phyloP scores from a whole-genome alignment of 1,284 basidiomycete species.

The Cerrena zonata region DNA sequence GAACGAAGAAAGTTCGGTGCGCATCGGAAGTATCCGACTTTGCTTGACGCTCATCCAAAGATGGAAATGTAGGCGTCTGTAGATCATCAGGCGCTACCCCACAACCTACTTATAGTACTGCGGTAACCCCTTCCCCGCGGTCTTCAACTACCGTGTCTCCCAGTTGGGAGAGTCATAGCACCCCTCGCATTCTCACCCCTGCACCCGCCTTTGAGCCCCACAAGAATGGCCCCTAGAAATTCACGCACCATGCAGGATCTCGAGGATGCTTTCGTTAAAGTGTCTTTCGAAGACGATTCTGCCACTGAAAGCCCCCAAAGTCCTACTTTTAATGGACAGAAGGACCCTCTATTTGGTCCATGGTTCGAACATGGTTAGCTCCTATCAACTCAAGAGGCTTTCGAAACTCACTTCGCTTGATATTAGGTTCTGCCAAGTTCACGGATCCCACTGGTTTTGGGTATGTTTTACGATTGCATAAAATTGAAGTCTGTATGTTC shows the following conservation, averaged over 20 bases:
- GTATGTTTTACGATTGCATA: conserved; percentile 33
- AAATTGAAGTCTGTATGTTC: neutral
- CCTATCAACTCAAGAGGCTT: neutral
- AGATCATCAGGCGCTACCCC: neutral
- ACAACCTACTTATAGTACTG: too few species aligned
- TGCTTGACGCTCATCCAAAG: neutral
- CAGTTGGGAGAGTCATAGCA: too few species aligned
- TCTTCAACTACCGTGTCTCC: neutral
- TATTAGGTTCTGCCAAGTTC: conserved; percentile 49
- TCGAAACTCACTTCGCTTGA: conserved; percentile 3
- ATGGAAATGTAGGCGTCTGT: neutral
- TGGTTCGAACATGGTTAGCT: conserved; percentile 52
- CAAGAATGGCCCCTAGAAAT: neutral
- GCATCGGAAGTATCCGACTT: conserved; percentile 12
- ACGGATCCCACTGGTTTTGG: conserved; percentile 39
- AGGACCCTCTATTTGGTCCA: conserved; percentile 35
- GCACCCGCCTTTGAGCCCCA: too few species aligned
- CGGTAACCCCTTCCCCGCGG: neutral
- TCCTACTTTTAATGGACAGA: conserved; percentile 7
- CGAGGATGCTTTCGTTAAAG: conserved; percentile 47
- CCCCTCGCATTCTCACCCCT: too few species aligned
- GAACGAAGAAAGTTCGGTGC: neutral
- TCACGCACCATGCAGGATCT: conserved; percentile 14
- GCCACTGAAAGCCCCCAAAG: conserved; percentile 10
- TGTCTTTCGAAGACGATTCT: conserved; percentile 36